Conservation (phyloP, 1,139 yeast genomes). For the Geotrichum bryndzae region DNA sequence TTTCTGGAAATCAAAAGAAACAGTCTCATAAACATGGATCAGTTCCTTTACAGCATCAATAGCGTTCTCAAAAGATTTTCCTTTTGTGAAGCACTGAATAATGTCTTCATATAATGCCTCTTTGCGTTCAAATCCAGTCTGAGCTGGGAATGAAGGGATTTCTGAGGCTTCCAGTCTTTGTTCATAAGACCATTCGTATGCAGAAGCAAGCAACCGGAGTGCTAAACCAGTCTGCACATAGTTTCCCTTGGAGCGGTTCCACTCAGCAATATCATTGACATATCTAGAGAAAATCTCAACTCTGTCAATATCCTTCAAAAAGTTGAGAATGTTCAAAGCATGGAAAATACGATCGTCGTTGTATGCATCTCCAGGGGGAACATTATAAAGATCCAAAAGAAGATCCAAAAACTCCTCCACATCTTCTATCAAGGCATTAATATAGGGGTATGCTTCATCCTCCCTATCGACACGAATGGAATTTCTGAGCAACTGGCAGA, state of each 20-base stretch:
- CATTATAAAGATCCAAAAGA: slow-evolving; percentile 60
- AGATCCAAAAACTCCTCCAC: slow-evolving; percentile 58
- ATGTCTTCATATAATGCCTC: slow-evolving; percentile 66
- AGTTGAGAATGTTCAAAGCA: slow-evolving; percentile 68
- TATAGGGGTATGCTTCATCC: slow-evolving; percentile 55
- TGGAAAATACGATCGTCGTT: slow-evolving; percentile 84
- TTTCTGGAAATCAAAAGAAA: slow-evolving; percentile 71
- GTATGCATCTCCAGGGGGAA: slow-evolving; percentile 77
- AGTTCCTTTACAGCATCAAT: slow-evolving; percentile 71
- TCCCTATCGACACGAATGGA: slow-evolving; percentile 54
- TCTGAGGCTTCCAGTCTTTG: slow-evolving; percentile 49
- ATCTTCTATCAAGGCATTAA: slow-evolving; percentile 50
- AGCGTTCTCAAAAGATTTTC: slow-evolving; percentile 71
- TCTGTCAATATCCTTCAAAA: slow-evolving; percentile 68
- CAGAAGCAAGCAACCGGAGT: slow-evolving; percentile 67
- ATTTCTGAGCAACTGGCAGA: slow-evolving; percentile 47
- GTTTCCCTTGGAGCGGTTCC: slow-evolving; percentile 54
- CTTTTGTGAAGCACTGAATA: slow-evolving; percentile 64
- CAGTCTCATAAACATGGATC: slow-evolving; percentile 64
- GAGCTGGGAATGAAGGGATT: slow-evolving; percentile 73
- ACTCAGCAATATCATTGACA: slow-evolving; percentile 67
- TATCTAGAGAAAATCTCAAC: slow-evolving; percentile 80
- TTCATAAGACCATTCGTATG: slow-evolving; percentile 70
- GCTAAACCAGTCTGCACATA: slow-evolving; percentile 79
- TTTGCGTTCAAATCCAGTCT: slow-evolving; percentile 73